Base-by-base conservation (phyloP, 768 basidiomycete genomes). In the Tephrocybe sp. region DNA sequence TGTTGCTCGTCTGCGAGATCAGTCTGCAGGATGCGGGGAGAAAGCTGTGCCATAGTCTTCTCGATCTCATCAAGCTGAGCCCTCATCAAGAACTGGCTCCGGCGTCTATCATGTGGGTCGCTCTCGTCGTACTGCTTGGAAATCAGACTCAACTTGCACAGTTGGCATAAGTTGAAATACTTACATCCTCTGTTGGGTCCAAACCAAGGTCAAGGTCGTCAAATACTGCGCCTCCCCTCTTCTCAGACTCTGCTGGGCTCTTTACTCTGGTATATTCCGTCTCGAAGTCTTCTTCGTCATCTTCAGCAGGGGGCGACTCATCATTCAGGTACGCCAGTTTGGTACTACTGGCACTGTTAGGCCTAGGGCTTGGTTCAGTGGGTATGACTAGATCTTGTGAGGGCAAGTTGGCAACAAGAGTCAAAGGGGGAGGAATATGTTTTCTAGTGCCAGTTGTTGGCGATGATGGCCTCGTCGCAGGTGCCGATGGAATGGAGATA, bases 61-160 rank as follows among this genome's bases (percentile, higher is more conserved):
- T 92, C 89, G 39, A 92, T 86, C 65, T 87, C 86, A 61, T 92
- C 90, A 19, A 92, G 69, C 62, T 86, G 79, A 15, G 84, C 82
- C 56, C 75, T 82, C 83, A 92, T 82, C 35, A 86, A 67, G 55
- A 82, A 77, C 57, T 91, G 89, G 63, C 88, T 91, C 60, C 78
- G 79, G 34, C 88, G 77, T 51, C 80, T 78, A 66, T 89, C 89
- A 59, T 89, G 74, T 36, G 86, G 84, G 58, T 89, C 89, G 56
- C 81, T 71, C 37, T 82, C 78, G 51, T 88, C 85, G 56, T 78
- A 84, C 86, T 89, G 57, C 6, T 27, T 18, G 22, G 44, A 26
- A 46, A 32, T 40, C 37, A 52, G 56, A 60, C 66, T 58, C 28
- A 58, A 16, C 18, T 12, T n/a, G n/a, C n/a, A n/a, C n/a, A 1